A percentile compares a stretch with the other conserved stretches of the same genome.
Conservation (phyloP, 805 yeast genomes). For the Candida silvicultrix region DNA sequence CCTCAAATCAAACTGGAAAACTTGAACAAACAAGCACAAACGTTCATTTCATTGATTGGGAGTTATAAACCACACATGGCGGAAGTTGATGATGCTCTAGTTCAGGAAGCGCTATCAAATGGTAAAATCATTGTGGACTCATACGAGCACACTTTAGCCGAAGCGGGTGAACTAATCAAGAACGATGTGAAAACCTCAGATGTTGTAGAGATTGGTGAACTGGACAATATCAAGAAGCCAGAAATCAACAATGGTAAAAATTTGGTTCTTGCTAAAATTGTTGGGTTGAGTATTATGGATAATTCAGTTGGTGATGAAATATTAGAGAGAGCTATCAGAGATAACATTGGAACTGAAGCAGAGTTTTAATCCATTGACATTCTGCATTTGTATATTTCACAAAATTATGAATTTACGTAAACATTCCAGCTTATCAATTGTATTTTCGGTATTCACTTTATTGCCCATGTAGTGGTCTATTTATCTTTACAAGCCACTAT, state of each 20-base stretch:
- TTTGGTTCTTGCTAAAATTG: conserved; percentile 46
- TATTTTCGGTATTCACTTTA: too few species aligned
- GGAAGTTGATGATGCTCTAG: conserved; percentile 45
- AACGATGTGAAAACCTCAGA: conserved; percentile 30
- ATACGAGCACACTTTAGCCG: conserved; percentile 44
- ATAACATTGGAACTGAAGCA: conserved; percentile 24
- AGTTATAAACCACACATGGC: conserved; percentile 64
- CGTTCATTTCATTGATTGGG: conserved; percentile 56
- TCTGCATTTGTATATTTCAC: too few species aligned
- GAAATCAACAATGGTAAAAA: conserved; percentile 16
- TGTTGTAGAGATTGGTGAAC: conserved; percentile 41
- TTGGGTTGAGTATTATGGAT: conserved; percentile 64
- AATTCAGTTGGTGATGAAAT: conserved; percentile 43
- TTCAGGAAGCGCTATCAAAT: conserved; percentile 27
- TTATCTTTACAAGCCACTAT: too few species aligned
- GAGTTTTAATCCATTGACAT: conserved; percentile 19
- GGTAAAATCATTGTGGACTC: conserved; percentile 56
- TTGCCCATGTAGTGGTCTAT: too few species aligned
- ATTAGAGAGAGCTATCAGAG: conserved; percentile 22
- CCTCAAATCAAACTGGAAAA: conserved; percentile 35
- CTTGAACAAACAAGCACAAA: conserved; percentile 22
- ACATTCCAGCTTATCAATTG: too few species aligned
- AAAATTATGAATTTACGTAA: too few species aligned
- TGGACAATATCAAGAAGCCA: conserved; percentile 17
- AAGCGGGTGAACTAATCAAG: conserved; percentile 61